Evolutionary conservation across 768 basidiomycete species (phyloP), one percentile per base, ranked within the genome.

Genomic region (Tricholomella constricta): DNA sequence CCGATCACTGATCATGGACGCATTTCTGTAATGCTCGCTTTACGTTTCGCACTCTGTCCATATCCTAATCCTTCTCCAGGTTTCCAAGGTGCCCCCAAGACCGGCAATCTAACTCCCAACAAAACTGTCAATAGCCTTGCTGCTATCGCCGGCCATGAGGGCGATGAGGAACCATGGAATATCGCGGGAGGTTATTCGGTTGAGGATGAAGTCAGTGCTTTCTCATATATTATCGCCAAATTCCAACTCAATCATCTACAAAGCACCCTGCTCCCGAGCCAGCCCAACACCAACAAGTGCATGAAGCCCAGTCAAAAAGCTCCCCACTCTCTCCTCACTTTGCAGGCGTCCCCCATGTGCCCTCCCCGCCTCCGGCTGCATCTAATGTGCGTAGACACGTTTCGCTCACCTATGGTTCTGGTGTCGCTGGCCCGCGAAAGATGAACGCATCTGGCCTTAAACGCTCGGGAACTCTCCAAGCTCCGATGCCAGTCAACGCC

Each of bases 91-190:
- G 69, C 73, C 8, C 70, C 80, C 48, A 83, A 83, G 63, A 64
- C 82, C 10, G 86, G 87, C 23, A 86, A 73, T 60, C 65, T 79
- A 57, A 87, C 88, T 22, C 86, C 88, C 29, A 84, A 89, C 29
- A 84, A 89, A 54, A 81, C 82, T 20, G 74, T 92, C 69, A 92
- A 91, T 63, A 92, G 89, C 67, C 82, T 94, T 48, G 82, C 88
- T 31, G 88, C 88, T 49, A 93, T 94, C 69, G 84, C 88, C 46
- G 90, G 89, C 36, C 87, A 90, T 62, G 91, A 94, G 61, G 89
- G 86, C 60, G 91, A 91, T 55, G 91, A 94, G 66, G 91, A 92
- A 58, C 88, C 90, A 51, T 94, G 91, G 91, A 88, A 90, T 67
- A 73, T 78, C 37, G 83, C 84, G 35, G 80, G 77, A 29, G 76